Conservation (phyloP, 1,284 basidiomycete species). For the Ceratobasidium sp. region DNA sequence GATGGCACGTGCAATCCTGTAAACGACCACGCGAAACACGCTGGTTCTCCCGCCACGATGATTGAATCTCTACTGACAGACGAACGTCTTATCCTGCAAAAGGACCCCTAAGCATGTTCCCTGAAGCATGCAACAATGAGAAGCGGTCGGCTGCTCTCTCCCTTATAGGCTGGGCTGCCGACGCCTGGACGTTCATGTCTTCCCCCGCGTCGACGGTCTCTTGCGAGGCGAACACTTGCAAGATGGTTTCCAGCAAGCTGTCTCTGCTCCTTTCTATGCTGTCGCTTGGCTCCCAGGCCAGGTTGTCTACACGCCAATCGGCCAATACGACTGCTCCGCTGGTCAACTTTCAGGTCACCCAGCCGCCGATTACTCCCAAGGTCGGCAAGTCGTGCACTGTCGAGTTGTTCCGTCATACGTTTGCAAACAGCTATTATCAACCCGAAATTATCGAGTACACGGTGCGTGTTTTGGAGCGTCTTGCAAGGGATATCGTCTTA, state of each 20-base stretch:
- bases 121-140: constrained; percentile 30
- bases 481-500: not conserved
- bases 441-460: constrained; percentile 69
- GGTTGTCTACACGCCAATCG: constrained; percentile 15
- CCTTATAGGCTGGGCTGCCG: constrained; percentile 34
- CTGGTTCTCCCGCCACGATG: constrained; percentile 18
- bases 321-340: constrained; percentile 52
- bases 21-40: constrained; percentile 29
- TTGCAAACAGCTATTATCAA: constrained; percentile 71
- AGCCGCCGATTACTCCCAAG: constrained; percentile 68
- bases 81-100: constrained; percentile 17
- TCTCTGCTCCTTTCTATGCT: constrained; percentile 18
- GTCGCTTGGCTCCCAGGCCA: constrained; percentile 9
- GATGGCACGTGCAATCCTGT: constrained; percentile 11
- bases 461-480: constrained; percentile 50
- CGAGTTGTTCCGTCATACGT: constrained; percentile 71
- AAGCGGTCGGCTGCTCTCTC: constrained; percentile 27
- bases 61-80: not conserved
- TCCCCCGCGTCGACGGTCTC: constrained; percentile 9
- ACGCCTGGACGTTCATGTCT: constrained; percentile 17
- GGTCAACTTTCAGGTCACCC: constrained; percentile 74
- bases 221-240: constrained; percentile 13
- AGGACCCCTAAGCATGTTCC: constrained; percentile 3
- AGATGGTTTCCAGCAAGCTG: constrained; percentile 26
- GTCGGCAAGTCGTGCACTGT: constrained; percentile 63